A percentile compares a stretch with the other conserved stretches of the same genome.
Evolutionary conservation across 2,329 filamentous ascomycete genomes (phyloP).

Genomic region (Incumbomyces lentus): DNA sequence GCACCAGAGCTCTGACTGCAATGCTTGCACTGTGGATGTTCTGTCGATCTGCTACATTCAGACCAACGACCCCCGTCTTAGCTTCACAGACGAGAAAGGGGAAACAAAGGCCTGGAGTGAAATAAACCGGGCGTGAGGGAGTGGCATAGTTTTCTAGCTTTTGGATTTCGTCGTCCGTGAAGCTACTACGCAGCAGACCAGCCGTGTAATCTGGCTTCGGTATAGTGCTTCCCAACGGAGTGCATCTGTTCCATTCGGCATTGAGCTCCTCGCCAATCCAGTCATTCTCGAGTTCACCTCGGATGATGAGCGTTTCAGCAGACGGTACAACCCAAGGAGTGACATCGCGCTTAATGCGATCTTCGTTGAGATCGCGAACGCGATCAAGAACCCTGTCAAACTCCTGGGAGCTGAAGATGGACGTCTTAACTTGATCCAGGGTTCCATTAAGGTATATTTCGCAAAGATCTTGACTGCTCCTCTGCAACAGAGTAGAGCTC

Average conservation of each 20-base stretch:
- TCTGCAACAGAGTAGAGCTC: too few relatives aligned
- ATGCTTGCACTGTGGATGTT: constrained; percentile 6
- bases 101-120: background rate
- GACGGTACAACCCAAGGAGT: background rate
- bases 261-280: constrained; percentile 46
- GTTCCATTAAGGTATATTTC: too few relatives aligned
- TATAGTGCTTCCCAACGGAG: background rate
- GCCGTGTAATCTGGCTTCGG: background rate
- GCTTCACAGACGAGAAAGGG: background rate
- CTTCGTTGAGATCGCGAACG: background rate
- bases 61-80: background rate
- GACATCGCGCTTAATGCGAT: background rate
- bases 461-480: too few relatives aligned
- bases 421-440: too few relatives aligned
- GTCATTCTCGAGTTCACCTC: background rate
- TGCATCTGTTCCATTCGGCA: constrained; percentile 24
- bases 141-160: background rate
- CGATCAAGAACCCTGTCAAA: background rate
- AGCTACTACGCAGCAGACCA: background rate
- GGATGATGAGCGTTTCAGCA: background rate
- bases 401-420: too few relatives aligned
- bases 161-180: background rate
- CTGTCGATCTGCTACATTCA: constrained; percentile 3
- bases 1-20: constrained; percentile 2
- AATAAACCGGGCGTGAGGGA: background rate